Evolutionary conservation across 2,329 filamentous ascomycete species (phyloP).

Genomic region (Monascus ruber): DNA sequence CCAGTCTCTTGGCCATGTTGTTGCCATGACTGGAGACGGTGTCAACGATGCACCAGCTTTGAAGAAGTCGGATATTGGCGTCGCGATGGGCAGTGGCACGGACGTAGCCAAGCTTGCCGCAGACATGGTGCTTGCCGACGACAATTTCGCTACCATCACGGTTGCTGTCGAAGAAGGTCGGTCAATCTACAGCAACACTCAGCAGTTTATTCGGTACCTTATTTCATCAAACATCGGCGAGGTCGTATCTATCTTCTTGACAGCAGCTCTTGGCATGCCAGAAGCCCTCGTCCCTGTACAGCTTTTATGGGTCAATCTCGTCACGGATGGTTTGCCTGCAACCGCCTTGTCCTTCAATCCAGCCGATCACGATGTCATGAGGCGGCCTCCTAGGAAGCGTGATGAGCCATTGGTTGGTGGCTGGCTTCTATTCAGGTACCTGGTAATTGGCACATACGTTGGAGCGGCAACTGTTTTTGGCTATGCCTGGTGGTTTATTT

Average conservation of each 20-base stretch:
- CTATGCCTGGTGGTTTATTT: conserved; percentile 99
- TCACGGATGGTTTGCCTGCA: conserved; percentile 91
- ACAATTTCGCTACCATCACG: conserved; percentile 98
- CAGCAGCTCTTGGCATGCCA: conserved; percentile 90
- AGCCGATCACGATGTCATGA: conserved; percentile 97
- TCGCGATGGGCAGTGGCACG: conserved; percentile 96
- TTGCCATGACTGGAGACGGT: conserved; percentile 98
- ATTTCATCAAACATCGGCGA: conserved; percentile 99
- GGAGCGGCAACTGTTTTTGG: conserved; percentile 89
- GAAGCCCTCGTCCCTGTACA: conserved; percentile 95
- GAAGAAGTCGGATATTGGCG: conserved; percentile 97
- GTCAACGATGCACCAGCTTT: conserved; percentile 96
- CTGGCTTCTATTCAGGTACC: conserved; percentile 95
- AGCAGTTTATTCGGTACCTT: conserved; percentile 97
- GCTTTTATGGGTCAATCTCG: conserved; percentile 95
- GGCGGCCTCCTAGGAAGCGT: conserved; percentile 75
- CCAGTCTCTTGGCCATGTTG: conserved; percentile 83
- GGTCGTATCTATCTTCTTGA: conserved; percentile 97
- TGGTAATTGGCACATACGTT: conserved; percentile 92
- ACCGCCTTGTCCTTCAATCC: conserved; percentile 97
- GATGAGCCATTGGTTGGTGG: conserved; percentile 86
- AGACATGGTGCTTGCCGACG: conserved; percentile 96
- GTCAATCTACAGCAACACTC: conserved; percentile 99
- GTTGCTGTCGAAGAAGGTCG: conserved; percentile 92
- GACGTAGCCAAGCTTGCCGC: conserved; percentile 94